Evolutionary conservation across 2,329 filamentous ascomycete genomes (phyloP), one percentile per base, ranked within the genome.

Genomic region (Lachnellula cervina): DNA sequence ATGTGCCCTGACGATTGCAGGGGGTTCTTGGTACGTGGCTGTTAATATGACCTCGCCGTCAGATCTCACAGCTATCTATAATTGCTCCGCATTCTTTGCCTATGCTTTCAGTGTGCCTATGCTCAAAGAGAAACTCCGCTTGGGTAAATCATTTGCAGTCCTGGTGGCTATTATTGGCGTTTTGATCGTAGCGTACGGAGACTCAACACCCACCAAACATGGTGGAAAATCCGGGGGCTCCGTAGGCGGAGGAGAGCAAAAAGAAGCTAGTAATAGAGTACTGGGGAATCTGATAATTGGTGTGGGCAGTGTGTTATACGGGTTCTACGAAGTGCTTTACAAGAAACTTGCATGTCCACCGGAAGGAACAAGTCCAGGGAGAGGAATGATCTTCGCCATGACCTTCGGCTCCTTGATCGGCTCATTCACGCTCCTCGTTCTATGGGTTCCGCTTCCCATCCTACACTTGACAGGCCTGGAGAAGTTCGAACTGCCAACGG

Each of bases 1-100:
- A 5, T 88, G 80, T 52, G 86, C 92, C 6, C 79, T 99, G 55
- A 99, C 94, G 2, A 77, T 97, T 40, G 94, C 93, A 0, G 94
- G 94, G 25, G 83, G 92, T 51, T 93, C 88, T 66, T 99, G 94
- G 94, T 99, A 97, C 68, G 80, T 97, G 37, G 93, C 94, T 16
- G 93, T 99, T 56, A 89, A 90, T 73, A 75, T 96, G 77, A 99
- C 94, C 1, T 96, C 89, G 3, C 88, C 94, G 2, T 91, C 88
- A 62, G 94, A 99, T 72, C 75, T 99, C 65, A 99, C 94, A 0
- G 94, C 94, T 52, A 99, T 99, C 66, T 99, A 99, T 80, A 99
- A 99, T 75, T 99, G 94, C 78, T 96, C 90, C 52, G 93, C 94
- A 56, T 99, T 99, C 74, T 99, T 99, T 71, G 94, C 94, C 49